Percentiles rank a stretch among this genome's conserved stretches.
Conservation (phyloP, 164 flowering plant species). For the Sedum album region DNA sequence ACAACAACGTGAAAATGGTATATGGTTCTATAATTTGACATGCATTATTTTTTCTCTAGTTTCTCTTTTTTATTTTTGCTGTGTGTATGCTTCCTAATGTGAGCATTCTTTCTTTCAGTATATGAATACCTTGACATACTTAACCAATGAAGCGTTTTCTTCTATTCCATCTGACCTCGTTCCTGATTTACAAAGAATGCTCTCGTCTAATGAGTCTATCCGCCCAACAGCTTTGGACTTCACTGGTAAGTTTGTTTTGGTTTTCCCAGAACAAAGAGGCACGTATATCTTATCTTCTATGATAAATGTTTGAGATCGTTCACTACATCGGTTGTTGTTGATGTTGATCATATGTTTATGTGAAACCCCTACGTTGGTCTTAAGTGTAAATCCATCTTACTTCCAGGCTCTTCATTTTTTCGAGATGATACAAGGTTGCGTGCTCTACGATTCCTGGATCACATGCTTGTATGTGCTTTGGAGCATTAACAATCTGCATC, state of each 20-base stretch:
- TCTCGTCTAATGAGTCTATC: slow-evolving; percentile 63
- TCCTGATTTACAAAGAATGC: slow-evolving; percentile 78
- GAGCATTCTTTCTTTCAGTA: slow-evolving; percentile 44
- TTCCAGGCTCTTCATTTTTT: slow-evolving; percentile 84
- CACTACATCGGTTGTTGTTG: background rate
- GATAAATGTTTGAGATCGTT: too few relatives aligned
- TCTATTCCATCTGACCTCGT: slow-evolving; percentile 68
- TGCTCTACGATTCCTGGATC: slow-evolving; percentile 98
- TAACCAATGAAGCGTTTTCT: slow-evolving; percentile 70
- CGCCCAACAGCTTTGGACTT: slow-evolving; percentile 88
- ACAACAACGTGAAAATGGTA: slow-evolving; percentile 97
- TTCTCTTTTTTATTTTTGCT: background rate
- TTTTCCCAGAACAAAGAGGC: background rate
- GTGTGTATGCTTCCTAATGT: background rate
- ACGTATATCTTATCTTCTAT: background rate
- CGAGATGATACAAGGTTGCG: slow-evolving; percentile 95
- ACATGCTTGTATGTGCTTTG: slow-evolving; percentile 77
- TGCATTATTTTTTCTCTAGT: too few relatives aligned
- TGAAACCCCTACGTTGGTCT: background rate
- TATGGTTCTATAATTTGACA: background rate
- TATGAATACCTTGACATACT: slow-evolving; percentile 68
- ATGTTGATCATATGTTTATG: background rate
- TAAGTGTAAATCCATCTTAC: slow-evolving; percentile 2
- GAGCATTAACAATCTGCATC: slow-evolving; percentile 9
- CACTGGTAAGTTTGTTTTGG: slow-evolving; percentile 42